Evolutionary conservation across 2,329 filamentous ascomycete genomes (phyloP).

Genomic region (Pseudocercospora pini-densiflorae): DNA sequence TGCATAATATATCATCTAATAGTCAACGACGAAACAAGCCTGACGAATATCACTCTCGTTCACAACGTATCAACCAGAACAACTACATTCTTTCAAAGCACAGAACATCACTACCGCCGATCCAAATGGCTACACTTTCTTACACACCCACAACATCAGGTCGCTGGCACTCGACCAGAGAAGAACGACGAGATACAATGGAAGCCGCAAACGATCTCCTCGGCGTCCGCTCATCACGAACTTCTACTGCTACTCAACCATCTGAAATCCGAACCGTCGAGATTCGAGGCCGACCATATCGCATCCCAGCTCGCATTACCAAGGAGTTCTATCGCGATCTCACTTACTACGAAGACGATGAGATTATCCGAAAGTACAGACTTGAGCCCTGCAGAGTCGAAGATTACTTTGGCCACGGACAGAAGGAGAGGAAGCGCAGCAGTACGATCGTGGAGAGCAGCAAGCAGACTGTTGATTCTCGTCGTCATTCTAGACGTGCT

Average conservation of each 20-base stretch:
- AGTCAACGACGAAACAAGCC: neutral
- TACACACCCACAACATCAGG: conserved; percentile 12
- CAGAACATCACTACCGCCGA: neutral
- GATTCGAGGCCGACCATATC: conserved; percentile 19
- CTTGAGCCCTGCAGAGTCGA: conserved; percentile 16
- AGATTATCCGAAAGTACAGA: conserved; percentile 23
- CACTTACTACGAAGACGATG: conserved; percentile 23
- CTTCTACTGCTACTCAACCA: neutral
- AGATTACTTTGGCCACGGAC: neutral
- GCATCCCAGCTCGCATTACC: conserved; percentile 13
- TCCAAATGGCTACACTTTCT: conserved; percentile 15
- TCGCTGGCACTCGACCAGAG: conserved; percentile 17
- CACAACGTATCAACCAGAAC: neutral
- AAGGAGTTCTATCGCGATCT: conserved; percentile 26
- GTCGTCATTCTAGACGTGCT: neutral
- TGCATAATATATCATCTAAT: conserved; percentile 13
- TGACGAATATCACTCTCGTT: neutral
- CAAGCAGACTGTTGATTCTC: neutral
- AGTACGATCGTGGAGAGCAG: neutral
- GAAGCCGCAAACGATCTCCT: conserved; percentile 19
- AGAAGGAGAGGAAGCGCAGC: neutral
- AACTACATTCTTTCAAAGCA: conserved; percentile 9
- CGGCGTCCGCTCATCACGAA: conserved; percentile 9
- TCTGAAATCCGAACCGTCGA: conserved; percentile 19
- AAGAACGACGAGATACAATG: conserved; percentile 16